These are phyloP conservation scores for Mycena rebaudengoi DNA, from an alignment of 768 basidiomycete genomes.

Conservation along the genomic window DNA sequence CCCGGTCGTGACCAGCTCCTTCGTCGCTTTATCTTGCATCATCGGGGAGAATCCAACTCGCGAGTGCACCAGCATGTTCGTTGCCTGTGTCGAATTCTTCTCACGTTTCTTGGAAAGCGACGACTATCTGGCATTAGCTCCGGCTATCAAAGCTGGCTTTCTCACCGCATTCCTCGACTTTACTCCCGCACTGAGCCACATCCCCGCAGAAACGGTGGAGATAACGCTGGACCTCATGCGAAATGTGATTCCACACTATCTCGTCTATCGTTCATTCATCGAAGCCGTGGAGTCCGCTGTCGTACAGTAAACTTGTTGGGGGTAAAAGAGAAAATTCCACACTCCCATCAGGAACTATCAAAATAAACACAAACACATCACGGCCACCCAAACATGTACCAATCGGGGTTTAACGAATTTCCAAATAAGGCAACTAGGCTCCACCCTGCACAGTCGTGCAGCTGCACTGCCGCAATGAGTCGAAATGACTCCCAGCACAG, in stretches of 20 bases:
- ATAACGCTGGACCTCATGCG: conserved; percentile 36
- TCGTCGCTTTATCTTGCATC: conserved; percentile 33
- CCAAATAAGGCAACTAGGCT: too few relatives aligned
- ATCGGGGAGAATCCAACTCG: conserved; percentile 26
- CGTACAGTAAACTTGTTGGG: too few relatives aligned
- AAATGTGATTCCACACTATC: conserved; percentile 42
- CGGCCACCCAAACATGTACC: too few relatives aligned
- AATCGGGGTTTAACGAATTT: too few relatives aligned
- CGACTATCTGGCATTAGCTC: conserved; percentile 43
- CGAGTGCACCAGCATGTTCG: conserved; percentile 32
- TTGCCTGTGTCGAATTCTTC: conserved; percentile 40
- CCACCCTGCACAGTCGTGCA: too few relatives aligned
- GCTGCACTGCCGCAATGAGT: too few relatives aligned
- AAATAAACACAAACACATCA: too few relatives aligned
- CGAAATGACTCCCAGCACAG: too few relatives aligned
- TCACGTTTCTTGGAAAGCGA: conserved; percentile 45
- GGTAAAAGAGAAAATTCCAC: too few relatives aligned
- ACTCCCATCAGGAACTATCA: too few relatives aligned
- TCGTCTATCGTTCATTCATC: conserved; percentile 48
- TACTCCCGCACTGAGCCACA: conserved; percentile 34
- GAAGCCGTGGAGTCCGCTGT: conserved; percentile 36
- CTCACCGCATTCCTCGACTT: conserved; percentile 39
- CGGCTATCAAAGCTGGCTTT: conserved; percentile 42
- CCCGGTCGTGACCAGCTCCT: conserved; percentile 36
- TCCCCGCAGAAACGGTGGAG: conserved; percentile 35